Evolutionary conservation across 768 basidiomycete genomes (phyloP).

Genomic region (Mycena amicta): DNA sequence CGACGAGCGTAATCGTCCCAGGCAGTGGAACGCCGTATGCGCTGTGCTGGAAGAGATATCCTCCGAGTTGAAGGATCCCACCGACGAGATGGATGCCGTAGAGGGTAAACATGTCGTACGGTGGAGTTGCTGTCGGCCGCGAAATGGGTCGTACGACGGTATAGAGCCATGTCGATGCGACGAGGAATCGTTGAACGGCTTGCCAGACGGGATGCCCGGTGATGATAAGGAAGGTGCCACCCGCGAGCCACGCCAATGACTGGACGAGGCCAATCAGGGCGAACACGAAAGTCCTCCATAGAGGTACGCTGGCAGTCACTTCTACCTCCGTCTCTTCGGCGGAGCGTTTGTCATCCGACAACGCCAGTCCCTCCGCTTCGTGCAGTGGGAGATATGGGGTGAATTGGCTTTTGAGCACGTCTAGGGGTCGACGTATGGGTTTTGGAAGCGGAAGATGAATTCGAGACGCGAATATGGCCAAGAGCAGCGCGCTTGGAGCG

Average conservation of each 20-base stretch:
- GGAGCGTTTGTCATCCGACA: conserved; percentile 15
- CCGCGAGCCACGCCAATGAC: conserved; percentile 57
- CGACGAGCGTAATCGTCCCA: conserved; percentile 28
- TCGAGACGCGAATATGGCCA: not conserved
- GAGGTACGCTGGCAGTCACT: conserved; percentile 33
- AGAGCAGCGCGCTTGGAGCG: not conserved
- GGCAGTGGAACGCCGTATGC: conserved; percentile 48
- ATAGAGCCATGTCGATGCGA: conserved; percentile 68
- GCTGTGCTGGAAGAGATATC: conserved; percentile 51
- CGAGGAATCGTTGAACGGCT: conserved; percentile 45
- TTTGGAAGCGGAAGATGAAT: not conserved
- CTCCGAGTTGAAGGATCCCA: conserved; percentile 52
- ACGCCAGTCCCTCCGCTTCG: conserved; percentile 22
- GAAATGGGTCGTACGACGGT: conserved; percentile 59
- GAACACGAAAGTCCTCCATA: conserved; percentile 66
- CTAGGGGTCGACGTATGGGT: not conserved
- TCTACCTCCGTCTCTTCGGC: conserved; percentile 15
- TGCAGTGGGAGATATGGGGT: conserved; percentile 46
- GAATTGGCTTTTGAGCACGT: conserved; percentile 35
- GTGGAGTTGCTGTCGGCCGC: conserved; percentile 56
- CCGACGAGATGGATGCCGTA: conserved; percentile 53
- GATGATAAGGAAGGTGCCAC: conserved; percentile 54
- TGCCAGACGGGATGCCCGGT: conserved; percentile 33
- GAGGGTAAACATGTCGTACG: conserved; percentile 63
- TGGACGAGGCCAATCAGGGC: conserved; percentile 58